Evolutionary conservation across 169 alveolate species (phyloP).

Genomic region (Neospora caninum): DNA sequence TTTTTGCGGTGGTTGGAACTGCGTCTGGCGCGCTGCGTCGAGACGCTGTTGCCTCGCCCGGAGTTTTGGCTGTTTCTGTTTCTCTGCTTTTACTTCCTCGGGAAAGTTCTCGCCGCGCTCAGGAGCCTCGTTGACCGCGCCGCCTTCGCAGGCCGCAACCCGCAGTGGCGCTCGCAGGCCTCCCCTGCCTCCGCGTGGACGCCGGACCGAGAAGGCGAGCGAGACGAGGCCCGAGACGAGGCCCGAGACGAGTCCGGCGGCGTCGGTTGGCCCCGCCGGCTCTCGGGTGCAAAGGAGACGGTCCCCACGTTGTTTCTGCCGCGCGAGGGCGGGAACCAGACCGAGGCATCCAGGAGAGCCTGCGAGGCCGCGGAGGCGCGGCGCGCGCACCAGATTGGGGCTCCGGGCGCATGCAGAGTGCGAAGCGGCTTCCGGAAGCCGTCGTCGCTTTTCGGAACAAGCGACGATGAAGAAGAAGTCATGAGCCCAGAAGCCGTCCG

Average conservation of each 20-base stretch:
- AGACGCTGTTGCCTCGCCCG: neutral
- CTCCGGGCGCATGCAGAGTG: neutral
- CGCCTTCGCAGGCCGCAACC: too few species aligned
- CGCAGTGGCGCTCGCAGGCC: too few species aligned
- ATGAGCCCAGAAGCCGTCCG: neutral
- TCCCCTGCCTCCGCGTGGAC: too few species aligned
- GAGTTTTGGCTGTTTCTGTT: slow-evolving; percentile 6
- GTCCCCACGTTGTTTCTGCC: neutral
- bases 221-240: too few species aligned
- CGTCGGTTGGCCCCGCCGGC: neutral
- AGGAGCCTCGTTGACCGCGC: neutral
- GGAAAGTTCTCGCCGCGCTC: neutral
- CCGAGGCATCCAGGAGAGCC: neutral
- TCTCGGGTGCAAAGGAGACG: neutral
- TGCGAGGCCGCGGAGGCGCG: neutral
- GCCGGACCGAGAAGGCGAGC: too few species aligned
- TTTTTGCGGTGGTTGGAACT: neutral
- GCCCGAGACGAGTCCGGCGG: neutral
- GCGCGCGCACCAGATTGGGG: neutral
- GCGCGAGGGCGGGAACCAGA: neutral
- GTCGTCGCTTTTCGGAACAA: neutral
- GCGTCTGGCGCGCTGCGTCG: neutral
- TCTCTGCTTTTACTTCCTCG: neutral
- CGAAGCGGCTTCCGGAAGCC: neutral
- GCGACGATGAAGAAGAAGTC: neutral